Evolutionary conservation across 2,329 filamentous ascomycete genomes (phyloP).

Genomic region (Ophiostoma montium): DNA sequence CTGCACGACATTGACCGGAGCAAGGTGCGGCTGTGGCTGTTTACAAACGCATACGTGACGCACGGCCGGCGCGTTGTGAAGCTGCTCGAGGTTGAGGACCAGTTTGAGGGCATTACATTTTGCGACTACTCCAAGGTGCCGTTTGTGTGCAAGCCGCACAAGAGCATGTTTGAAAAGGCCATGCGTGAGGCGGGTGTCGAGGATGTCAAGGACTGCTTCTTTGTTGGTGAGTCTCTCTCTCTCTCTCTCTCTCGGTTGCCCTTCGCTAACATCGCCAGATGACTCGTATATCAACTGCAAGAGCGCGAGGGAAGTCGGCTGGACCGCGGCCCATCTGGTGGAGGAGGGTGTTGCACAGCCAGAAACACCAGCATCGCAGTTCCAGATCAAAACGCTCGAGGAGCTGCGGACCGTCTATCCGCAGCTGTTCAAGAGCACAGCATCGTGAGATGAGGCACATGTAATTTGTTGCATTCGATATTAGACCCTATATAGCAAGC

Average conservation of each 20-base stretch:
- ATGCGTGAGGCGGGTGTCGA: slow-evolving; percentile 70
- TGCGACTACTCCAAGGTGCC: slow-evolving; percentile 70
- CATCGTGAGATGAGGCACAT: no score
- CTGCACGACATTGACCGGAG: slow-evolving; percentile 68
- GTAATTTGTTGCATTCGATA: no score
- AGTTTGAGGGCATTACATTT: slow-evolving; percentile 90
- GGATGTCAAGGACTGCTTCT: slow-evolving; percentile 63
- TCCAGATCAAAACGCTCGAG: slow-evolving; percentile 61
- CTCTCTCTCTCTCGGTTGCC: no score
- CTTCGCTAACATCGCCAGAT: slow-evolving; percentile 30
- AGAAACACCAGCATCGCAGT: slow-evolving; percentile 48
- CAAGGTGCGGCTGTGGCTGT: slow-evolving; percentile 82
- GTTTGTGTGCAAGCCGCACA: slow-evolving; percentile 76
- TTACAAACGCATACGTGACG: slow-evolving; percentile 90
- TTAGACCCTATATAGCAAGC: no score
- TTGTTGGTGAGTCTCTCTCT: slow-evolving; percentile 41
- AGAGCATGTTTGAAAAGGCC: slow-evolving; percentile 73
- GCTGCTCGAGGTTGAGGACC: slow-evolving; percentile 67
- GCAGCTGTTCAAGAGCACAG: slow-evolving; percentile 57
- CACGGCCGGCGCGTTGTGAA: slow-evolving; percentile 73
- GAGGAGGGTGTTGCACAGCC: slow-evolving; percentile 59
- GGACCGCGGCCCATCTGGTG: slow-evolving; percentile 75
- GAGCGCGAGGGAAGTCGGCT: slow-evolving; percentile 65
- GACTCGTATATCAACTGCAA: slow-evolving; percentile 76
- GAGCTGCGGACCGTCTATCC: slow-evolving; percentile 68